Evolutionary conservation across 2,329 filamentous ascomycete genomes (phyloP).

Genomic region (Colletotrichum spinosum): DNA sequence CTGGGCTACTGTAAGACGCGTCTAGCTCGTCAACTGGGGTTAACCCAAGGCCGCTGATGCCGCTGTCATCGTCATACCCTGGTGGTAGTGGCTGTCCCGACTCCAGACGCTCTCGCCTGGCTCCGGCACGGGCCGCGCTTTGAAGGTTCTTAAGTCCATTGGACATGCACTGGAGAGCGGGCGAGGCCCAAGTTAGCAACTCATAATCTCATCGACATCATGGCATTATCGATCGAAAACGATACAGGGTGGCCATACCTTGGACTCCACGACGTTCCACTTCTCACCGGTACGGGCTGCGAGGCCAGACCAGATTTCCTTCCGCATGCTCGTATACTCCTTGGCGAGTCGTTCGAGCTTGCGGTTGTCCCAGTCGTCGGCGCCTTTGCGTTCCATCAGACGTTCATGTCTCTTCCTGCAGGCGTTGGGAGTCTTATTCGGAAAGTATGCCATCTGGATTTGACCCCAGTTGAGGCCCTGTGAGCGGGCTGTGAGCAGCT

Average conservation of each 20-base stretch:
- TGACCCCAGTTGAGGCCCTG: conserved; percentile 86
- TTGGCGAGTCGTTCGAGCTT: conserved; percentile 80
- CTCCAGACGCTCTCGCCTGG: conserved; percentile 73
- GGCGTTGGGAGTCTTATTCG: conserved; percentile 81
- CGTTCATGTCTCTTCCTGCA: conserved; percentile 91
- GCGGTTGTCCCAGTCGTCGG: conserved; percentile 82
- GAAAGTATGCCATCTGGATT: conserved; percentile 82
- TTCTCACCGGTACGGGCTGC: conserved; percentile 83
- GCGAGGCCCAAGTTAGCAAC: conserved; percentile 35
- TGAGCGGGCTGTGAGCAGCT: conserved; percentile 76
- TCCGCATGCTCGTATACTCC: conserved; percentile 83
- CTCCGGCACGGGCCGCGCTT: conserved; percentile 73
- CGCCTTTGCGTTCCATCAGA: conserved; percentile 79
- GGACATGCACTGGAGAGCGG: conserved; percentile 76
- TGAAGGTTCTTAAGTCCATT: conserved; percentile 86
- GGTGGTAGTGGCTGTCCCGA: conserved; percentile 52
- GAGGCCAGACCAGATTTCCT: conserved; percentile 84
- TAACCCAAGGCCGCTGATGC: conserved; percentile 71
- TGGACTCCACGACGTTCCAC: conserved; percentile 77
- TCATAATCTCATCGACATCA: background rate
- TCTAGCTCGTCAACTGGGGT: conserved; percentile 70
- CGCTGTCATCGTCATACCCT: conserved; percentile 77
- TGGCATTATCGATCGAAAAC: conserved; percentile 2
- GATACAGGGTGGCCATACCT: conserved; percentile 56
- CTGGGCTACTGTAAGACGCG: conserved; percentile 67